Evolutionary conservation across 345 rosid species (phyloP).

Genomic region (Eucalyptus viminalis): DNA sequence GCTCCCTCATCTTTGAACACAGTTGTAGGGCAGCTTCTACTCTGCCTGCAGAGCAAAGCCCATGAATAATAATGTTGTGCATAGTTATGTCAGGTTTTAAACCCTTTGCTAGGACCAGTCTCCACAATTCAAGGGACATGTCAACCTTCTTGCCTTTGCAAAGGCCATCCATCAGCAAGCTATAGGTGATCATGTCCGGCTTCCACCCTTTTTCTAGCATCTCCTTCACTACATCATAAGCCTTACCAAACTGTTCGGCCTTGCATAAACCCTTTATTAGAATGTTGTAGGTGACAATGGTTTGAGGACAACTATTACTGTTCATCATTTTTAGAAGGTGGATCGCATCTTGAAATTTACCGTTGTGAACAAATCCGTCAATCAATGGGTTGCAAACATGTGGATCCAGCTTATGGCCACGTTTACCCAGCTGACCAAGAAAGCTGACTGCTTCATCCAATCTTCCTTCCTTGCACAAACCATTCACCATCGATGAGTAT

Average conservation of each 20-base stretch:
- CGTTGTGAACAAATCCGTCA: conserved; percentile 48
- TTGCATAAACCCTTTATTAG: conserved; percentile 67
- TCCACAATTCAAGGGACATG: conserved; percentile 61
- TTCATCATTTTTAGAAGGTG: conserved; percentile 43
- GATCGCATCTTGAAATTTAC: conserved; percentile 58
- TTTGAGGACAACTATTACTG: conserved; percentile 28
- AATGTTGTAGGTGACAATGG: conserved; percentile 60
- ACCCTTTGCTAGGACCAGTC: conserved; percentile 38
- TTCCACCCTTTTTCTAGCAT: conserved; percentile 58
- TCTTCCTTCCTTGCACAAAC: conserved; percentile 64
- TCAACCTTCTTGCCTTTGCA: conserved; percentile 53
- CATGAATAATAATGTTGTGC: conserved; percentile 76
- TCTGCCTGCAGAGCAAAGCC: conserved; percentile 69
- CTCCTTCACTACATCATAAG: conserved; percentile 55
- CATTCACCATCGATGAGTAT: conserved; percentile 64
- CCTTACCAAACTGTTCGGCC: conserved; percentile 57
- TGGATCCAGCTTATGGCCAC: conserved; percentile 37
- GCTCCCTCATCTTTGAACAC: conserved; percentile 40
- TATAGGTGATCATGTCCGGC: conserved; percentile 73
- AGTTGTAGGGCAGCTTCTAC: conserved; percentile 53
- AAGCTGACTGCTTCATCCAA: conserved; percentile 50
- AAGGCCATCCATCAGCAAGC: conserved; percentile 71
- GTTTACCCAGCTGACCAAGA: conserved; percentile 28
- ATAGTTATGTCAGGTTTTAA: conserved; percentile 54
- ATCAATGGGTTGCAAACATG: conserved; percentile 52